phyloP scores from a whole-genome alignment of 78 protist species.

The Chrysochromulina tobinii region DNA sequence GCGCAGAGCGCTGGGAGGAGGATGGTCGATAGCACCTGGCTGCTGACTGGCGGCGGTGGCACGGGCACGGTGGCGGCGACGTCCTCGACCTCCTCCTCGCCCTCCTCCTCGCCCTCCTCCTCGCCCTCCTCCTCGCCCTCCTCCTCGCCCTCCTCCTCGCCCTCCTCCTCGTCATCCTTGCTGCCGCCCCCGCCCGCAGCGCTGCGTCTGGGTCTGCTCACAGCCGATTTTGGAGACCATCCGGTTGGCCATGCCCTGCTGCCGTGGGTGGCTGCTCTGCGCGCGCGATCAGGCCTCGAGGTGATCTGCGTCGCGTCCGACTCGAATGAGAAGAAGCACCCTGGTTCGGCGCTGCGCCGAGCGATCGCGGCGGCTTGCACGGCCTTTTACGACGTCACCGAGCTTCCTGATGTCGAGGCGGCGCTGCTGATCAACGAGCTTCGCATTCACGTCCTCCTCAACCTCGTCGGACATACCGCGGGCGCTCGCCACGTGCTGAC shows the following conservation, averaged over 20 bases:
- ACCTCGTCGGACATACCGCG: slow-evolving; percentile 12
- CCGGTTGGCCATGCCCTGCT: background rate
- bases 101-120: too few species aligned
- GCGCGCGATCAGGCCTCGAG: background rate
- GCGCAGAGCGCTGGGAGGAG: too few species aligned
- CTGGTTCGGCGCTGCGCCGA: background rate
- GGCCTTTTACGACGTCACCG: background rate
- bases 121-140: too few species aligned
- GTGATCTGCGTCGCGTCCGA: background rate
- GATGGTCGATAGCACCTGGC: too few species aligned
- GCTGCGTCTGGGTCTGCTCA: background rate
- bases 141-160: too few species aligned
- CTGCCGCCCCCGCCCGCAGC: too few species aligned
- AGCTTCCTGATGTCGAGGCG: background rate
- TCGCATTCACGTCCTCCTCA: background rate
- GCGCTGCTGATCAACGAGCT: background rate
- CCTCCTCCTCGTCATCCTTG: too few species aligned
- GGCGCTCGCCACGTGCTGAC: background rate
- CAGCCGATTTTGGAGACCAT: background rate
- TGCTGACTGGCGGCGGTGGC: too few species aligned
- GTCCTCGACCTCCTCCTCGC: too few species aligned
- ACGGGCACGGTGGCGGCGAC: too few species aligned
- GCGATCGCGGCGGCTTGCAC: background rate
- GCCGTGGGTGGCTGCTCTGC: background rate
- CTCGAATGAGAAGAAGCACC: background rate